phyloP scores from a whole-genome alignment of 2,329 filamentous ascomycete genomes.

The Diatrype stigma region DNA sequence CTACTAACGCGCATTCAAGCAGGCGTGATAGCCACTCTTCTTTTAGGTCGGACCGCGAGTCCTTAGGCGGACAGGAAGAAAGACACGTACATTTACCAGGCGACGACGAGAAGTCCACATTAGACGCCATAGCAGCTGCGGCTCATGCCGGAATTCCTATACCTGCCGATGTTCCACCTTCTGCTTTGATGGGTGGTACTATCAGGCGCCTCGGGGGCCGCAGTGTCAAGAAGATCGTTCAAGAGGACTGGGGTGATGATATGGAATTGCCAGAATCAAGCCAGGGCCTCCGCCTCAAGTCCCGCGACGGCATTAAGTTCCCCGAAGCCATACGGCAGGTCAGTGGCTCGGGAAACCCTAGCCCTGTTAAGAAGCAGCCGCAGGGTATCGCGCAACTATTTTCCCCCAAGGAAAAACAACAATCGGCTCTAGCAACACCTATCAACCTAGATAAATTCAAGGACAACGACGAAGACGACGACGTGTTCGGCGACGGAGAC shows the following conservation, averaged over 20 bases:
- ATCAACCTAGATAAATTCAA: conserved; percentile 61
- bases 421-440: conserved; percentile 37
- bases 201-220: conserved; percentile 83
- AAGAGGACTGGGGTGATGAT: conserved; percentile 80
- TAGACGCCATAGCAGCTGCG: conserved; percentile 82
- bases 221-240: conserved; percentile 67
- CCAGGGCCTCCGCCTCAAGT: conserved; percentile 61
- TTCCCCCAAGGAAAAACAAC: conserved; percentile 26
- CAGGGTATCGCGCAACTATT: conserved; percentile 13
- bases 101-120: conserved; percentile 78
- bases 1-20: conserved; percentile 42
- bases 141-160: conserved; percentile 88
- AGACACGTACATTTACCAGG: conserved; percentile 81
- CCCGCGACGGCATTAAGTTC: conserved; percentile 55
- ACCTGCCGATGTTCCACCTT: conserved; percentile 79
- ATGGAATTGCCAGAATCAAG: conserved; percentile 61
- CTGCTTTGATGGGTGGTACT: conserved; percentile 84
- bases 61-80: conserved; percentile 74
- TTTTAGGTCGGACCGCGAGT: conserved; percentile 77
- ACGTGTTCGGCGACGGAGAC: conserved; percentile 59
- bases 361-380: conserved; percentile 45
- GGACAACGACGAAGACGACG: conserved; percentile 56
- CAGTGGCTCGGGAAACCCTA: conserved; percentile 51
- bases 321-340: conserved; percentile 67
- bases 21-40: conserved; percentile 78